Percentiles rank a stretch among this genome's conserved stretches.
Evolutionary conservation across 257 asterid species (phyloP).

Genomic region (Datura wrightii): DNA sequence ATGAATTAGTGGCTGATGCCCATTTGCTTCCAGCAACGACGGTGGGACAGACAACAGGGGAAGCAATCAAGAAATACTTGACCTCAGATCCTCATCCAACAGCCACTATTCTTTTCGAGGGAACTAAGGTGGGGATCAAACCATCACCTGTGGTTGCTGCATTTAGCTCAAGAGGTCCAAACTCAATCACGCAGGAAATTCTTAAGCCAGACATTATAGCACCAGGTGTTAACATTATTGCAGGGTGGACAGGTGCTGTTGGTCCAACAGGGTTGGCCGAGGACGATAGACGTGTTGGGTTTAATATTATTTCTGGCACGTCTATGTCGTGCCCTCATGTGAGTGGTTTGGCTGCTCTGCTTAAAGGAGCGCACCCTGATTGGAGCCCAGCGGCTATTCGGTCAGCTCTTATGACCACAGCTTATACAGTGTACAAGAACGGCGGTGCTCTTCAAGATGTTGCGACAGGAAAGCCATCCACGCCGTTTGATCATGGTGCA

Average conservation of each 20-base stretch:
- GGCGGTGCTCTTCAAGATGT: slow-evolving; percentile 57
- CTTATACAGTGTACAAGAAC: slow-evolving; percentile 57
- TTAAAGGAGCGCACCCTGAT: slow-evolving; percentile 64
- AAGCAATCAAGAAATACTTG: slow-evolving; percentile 48
- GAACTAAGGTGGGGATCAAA: slow-evolving; percentile 65
- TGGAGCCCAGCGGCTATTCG: slow-evolving; percentile 75
- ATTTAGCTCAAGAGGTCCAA: slow-evolving; percentile 71
- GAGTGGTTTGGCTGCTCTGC: slow-evolving; percentile 60
- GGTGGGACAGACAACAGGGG: slow-evolving; percentile 58
- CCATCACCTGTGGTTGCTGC: slow-evolving; percentile 78
- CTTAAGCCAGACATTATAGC: slow-evolving; percentile 73
- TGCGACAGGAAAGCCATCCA: slow-evolving; percentile 51
- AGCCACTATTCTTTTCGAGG: slow-evolving; percentile 55
- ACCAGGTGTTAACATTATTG: slow-evolving; percentile 64
- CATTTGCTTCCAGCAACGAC: slow-evolving; percentile 63
- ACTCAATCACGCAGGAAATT: slow-evolving; percentile 60
- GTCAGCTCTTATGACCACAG: slow-evolving; percentile 72
- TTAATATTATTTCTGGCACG: slow-evolving; percentile 68
- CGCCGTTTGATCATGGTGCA: slow-evolving; percentile 61
- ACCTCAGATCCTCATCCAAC: slow-evolving; percentile 44
- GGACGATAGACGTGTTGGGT: slow-evolving; percentile 51
- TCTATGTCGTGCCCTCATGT: slow-evolving; percentile 76
- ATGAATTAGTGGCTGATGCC: slow-evolving; percentile 67
- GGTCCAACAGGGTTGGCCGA: slow-evolving; percentile 59
- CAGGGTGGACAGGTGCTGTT: slow-evolving; percentile 58